Conservation (phyloP, 1,284 basidiomycete species). For the Bondarzewia mesenterica region DNA sequence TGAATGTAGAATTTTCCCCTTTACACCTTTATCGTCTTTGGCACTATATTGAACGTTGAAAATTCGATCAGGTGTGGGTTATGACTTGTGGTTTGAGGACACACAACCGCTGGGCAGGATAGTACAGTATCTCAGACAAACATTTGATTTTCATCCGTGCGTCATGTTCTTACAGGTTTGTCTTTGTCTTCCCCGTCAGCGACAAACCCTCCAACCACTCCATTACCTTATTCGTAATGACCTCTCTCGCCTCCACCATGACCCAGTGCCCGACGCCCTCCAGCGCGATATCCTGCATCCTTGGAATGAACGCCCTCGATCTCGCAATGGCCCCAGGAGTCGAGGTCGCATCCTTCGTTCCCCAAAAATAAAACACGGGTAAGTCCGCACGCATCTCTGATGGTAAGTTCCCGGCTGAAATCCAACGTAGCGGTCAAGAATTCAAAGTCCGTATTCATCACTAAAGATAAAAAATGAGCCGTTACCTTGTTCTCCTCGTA, state of each 20-base stretch:
- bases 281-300: constrained; percentile 40
- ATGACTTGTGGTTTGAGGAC: too few relatives aligned
- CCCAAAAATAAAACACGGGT: constrained; percentile 56
- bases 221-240: constrained; percentile 36
- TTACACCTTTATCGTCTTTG: too few relatives aligned
- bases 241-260: constrained; percentile 48
- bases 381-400: constrained; percentile 34
- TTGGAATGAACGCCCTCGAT: constrained; percentile 37
- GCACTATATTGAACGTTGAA: too few relatives aligned
- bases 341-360: constrained; percentile 39
- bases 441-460: neutral
- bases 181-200: constrained; percentile 4
- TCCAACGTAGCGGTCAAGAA: too few relatives aligned
- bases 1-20: too few relatives aligned
- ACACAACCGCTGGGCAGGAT: too few relatives aligned
- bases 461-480: neutral
- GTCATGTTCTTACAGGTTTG: constrained; percentile 14
- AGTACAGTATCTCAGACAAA: too few relatives aligned
- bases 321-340: constrained; percentile 19
- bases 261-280: constrained; percentile 59
- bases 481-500: constrained; percentile 56
- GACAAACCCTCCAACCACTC: constrained; percentile 33
- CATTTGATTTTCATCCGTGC: too few relatives aligned
- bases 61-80: too few relatives aligned
- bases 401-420: constrained; percentile 32